phyloP scores from a whole-genome alignment of 139 green algal species.

The Coelastrella sp. region DNA sequence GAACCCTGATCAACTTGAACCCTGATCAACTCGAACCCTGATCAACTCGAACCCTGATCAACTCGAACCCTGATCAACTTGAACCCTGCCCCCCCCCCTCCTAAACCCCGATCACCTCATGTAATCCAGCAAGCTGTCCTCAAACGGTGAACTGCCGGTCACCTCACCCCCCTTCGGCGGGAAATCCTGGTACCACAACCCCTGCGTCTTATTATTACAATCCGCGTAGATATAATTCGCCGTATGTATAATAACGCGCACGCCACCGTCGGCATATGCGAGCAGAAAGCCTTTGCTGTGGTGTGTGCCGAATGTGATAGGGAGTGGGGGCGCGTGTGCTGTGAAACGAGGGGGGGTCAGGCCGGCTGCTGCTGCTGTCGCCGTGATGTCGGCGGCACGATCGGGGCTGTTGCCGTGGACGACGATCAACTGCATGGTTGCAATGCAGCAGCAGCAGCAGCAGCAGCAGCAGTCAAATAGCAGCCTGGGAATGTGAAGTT shows the following conservation, averaged over 20 bases:
- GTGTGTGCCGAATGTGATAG: slow-evolving; percentile 68
- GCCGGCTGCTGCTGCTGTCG: slow-evolving; percentile 28
- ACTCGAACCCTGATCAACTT: no score
- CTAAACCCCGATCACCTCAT: no score
- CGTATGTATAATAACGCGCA: slow-evolving; percentile 86
- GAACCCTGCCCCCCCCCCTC: no score
- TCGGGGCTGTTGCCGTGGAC: slow-evolving; percentile 49
- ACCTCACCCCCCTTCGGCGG: slow-evolving; percentile 62
- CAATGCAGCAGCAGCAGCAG: no score
- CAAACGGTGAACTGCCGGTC: slow-evolving; percentile 57
- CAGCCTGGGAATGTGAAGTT: background rate
- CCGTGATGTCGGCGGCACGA: background rate
- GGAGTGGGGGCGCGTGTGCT: slow-evolving; percentile 59
- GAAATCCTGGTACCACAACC: slow-evolving; percentile 72
- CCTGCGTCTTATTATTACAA: slow-evolving; percentile 63
- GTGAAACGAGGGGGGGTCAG: slow-evolving; percentile 34
- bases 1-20: no score
- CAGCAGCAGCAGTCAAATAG: background rate
- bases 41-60: no score
- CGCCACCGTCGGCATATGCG: slow-evolving; percentile 46
- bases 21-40: no score
- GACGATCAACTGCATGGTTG: slow-evolving; percentile 45
- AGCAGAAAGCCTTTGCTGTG: slow-evolving; percentile 82
- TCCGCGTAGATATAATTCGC: slow-evolving; percentile 89
- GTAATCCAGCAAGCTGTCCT: slow-evolving; percentile 59